These are phyloP conservation scores for Hypoxylon sp. DNA, from an alignment of 2,329 filamentous ascomycete species.

Conservation along the genomic window DNA sequence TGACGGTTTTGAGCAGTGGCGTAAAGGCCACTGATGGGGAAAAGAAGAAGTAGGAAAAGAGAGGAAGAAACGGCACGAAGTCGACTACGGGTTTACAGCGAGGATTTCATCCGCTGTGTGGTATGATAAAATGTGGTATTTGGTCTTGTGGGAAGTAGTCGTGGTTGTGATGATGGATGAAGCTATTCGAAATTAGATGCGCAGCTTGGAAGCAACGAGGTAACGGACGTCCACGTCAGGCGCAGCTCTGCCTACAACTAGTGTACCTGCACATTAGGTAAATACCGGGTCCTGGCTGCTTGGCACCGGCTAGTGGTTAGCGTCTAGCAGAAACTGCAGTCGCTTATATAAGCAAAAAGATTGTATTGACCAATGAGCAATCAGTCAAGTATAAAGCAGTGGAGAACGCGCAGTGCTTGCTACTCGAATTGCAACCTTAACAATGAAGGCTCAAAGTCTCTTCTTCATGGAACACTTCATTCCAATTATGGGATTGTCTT, in stretches of 20 bases:
- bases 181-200: constrained; percentile 23
- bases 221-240: constrained; percentile 59
- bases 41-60: not conserved
- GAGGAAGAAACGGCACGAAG: not conserved
- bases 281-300: too few species aligned
- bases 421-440: too few species aligned
- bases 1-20: not conserved
- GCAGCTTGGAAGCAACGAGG: constrained; percentile 23
- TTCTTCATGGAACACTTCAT: too few species aligned
- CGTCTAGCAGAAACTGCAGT: not conserved
- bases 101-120: constrained; percentile 1
- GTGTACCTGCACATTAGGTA: too few species aligned
- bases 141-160: constrained; percentile 4
- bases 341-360: not conserved
- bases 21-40: constrained; percentile 1
- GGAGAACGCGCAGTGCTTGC: too few species aligned
- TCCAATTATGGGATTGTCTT: too few species aligned
- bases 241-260: constrained; percentile 56
- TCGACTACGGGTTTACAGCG: not conserved
- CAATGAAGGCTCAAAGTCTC: too few species aligned
- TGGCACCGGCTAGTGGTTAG: too few species aligned
- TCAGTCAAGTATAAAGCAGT: too few species aligned
- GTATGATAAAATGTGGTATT: constrained; percentile 13
- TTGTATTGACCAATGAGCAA: not conserved
- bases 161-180: constrained; percentile 7